Evolutionary conservation across 2,329 filamentous ascomycete species (phyloP), one percentile per base, ranked within the genome.

Genomic region (Coniochaeta hoffmannii): DNA sequence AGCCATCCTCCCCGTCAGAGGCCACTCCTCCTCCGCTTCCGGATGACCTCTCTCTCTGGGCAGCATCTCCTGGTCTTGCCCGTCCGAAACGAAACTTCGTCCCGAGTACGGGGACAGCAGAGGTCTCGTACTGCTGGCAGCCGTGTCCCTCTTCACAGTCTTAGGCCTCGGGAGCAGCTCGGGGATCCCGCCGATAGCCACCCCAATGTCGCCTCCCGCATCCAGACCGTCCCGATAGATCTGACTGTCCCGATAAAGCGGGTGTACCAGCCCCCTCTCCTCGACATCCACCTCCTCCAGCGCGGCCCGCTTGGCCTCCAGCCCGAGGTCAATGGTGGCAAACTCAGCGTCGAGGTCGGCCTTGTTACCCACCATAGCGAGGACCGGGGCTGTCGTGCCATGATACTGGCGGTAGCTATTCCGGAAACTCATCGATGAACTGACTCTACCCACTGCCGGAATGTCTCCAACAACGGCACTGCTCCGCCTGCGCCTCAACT

Each of bases 341-440:
- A 44, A 35, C 2, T 55, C 59, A 8, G 34, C 46, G 19, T 62
- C 60, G 60, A 88, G 71, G 70, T 88, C 85, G 57, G 80, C 73
- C 71, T 87, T 86, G 73, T 88, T 88, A 57, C 86, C 86, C 19
- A 88, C 84, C 51, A 89, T 76, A 28, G 84, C 84, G 59, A 88
- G 87, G 49, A 88, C 84, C 14, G 58, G 56, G 44, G 55, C 60
- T 2, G 57, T 54, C 5, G 22, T 34, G 17, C 54, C 56, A 14
- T 30, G 50, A 38, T 52, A 35, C 41, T 34, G 46, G 14, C 50
- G 46, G 17, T 52, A 49, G 50, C 55, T 53, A 22, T 54, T 53
- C 36, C 54, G n/a, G 34, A 38, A 31, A 30, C 41, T 49, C 34
- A 19, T 22, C 4, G 30, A 15, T 7, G 26, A 31, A 12, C 35